Base-by-base conservation (phyloP, 371 early-diverging fungal species). In the Actinomucor elegans region DNA sequence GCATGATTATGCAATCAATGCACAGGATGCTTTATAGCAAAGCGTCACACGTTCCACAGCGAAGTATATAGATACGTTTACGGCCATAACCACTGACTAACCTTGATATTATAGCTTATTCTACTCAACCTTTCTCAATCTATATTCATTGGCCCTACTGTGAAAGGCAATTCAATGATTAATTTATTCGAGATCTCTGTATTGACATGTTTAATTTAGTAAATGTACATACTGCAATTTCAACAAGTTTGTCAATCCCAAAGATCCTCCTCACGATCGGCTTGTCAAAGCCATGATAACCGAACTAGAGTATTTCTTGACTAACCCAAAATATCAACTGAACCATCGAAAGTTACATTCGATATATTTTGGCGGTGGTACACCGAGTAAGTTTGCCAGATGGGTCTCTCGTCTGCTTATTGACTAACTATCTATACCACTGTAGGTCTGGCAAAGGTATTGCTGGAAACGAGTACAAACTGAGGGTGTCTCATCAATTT, bases 71-170 rank as follows among this genome's bases (percentile, higher is more conserved):
- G n/a, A n/a, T n/a, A n/a, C n/a, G n/a, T n/a, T n/a, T n/a, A n/a
- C n/a, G n/a, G n/a, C n/a, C n/a, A n/a, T n/a, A n/a, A n/a, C n/a
- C n/a, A n/a, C n/a, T n/a, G n/a, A n/a, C n/a, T n/a, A n/a, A n/a
- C n/a, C n/a, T n/a, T n/a, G n/a, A n/a, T n/a, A n/a, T n/a, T n/a
- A n/a, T 51, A 48, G 32, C 21, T 26, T 32, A 36, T 21, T 51
- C 29, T 12, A 51, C n/a, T 12, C 24, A 47, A 32, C 46, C 81
- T 2, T 72, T 85, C 47, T 85, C 90, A 15, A 59, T 93, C 5
- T 93, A 93, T 52, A 67, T 93, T 35, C 94, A 93, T 64, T 93
- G 89, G 88, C 94, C 94, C 2, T 93, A 86, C 59, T 93, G 93
- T 59, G 75, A 86, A 66, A 86, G 86, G 83, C 81, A 33, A n/a